Percentiles rank a stretch among this genome's conserved stretches.
phyloP scores from a whole-genome alignment of 2,329 filamentous ascomycete genomes.

The Zalaria sp. region DNA sequence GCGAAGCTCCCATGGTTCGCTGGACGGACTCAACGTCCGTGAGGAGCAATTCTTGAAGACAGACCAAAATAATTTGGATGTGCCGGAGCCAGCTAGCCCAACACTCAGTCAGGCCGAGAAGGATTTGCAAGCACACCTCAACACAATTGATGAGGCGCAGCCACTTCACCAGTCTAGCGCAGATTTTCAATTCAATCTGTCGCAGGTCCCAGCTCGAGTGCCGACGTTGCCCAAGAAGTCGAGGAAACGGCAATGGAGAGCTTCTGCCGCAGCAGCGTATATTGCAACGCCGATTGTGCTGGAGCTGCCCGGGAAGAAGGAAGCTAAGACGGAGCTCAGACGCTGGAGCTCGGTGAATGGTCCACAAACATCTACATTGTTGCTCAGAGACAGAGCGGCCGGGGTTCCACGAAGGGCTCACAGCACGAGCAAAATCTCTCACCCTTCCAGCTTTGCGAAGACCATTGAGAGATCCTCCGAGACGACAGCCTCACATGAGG shows the following conservation, averaged over 20 bases:
- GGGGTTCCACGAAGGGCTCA: neutral
- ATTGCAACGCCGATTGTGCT: neutral
- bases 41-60: conserved; percentile 11
- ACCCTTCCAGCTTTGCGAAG: neutral
- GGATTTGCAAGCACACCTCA: conserved; percentile 17
- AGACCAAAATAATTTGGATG: neutral
- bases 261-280: neutral
- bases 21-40: conserved; percentile 10
- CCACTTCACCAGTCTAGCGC: neutral
- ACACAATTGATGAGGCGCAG: conserved; percentile 12
- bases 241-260: conserved; percentile 23
- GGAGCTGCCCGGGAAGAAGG: neutral
- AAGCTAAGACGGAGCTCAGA: neutral
- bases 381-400: neutral
- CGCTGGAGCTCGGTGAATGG: too few species aligned
- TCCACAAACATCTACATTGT: too few species aligned
- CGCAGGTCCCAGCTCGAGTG: conserved; percentile 14
- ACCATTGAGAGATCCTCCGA: neutral
- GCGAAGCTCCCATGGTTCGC: conserved; percentile 6
- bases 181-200: neutral
- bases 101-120: conserved; percentile 32
- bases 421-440: neutral
- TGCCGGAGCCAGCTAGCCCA: conserved; percentile 20
- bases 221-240: conserved; percentile 27
- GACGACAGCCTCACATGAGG: neutral